Evolutionary conservation across 2,329 filamentous ascomycete species (phyloP), one percentile per base, ranked within the genome.

Genomic region (Chalaropsis ovoidea): DNA sequence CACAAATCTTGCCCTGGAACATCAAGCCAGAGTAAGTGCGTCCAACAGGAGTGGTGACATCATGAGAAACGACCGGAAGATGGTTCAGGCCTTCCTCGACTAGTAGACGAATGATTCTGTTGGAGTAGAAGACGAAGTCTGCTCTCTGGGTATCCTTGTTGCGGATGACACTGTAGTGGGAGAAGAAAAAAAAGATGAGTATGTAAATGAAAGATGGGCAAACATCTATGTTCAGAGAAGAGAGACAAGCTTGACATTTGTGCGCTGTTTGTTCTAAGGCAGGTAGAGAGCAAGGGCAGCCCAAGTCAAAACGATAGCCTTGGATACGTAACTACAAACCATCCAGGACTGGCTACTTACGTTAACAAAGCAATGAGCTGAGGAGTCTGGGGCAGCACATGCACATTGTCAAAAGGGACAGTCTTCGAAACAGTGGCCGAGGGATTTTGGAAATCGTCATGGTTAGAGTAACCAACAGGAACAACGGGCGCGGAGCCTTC

Each of bases 81-180:
- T 99, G 94, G 76, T 99, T 99, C 65, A 99, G 81, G 3, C 94
- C 94, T 77, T 99, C 94, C 76, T 99, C 94, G 49, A 99, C 94
- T 6, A 99, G 82, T 52, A 99, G 82, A 41, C 94, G 90, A 75
- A 97, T 97, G 75, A 99, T 97, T 68, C 94, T 86, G 77, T 99
- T 99, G 54, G 92, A 96, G 79, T 97, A 96, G 78, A 99, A 99
- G 74, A 99, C 96, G 75, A 99, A 99, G 76, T 99, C 94, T 69
- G 91, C 94, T 67, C 94, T 88, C 66, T 87, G 85, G 5, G 94
- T 99, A 70, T 87, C 83, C 75, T 89, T 89, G 76, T 96, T 91
- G 71, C 94, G 88, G 74, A 99, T 97, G 83, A 96, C 96, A 69
- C 93, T 97, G 67, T 8, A 15, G 39, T 52, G 60, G 31, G 22